Evolutionary conservation across 2,329 filamentous ascomycete genomes (phyloP), one percentile per base, ranked within the genome.

Genomic region (Alternaria triticina): DNA sequence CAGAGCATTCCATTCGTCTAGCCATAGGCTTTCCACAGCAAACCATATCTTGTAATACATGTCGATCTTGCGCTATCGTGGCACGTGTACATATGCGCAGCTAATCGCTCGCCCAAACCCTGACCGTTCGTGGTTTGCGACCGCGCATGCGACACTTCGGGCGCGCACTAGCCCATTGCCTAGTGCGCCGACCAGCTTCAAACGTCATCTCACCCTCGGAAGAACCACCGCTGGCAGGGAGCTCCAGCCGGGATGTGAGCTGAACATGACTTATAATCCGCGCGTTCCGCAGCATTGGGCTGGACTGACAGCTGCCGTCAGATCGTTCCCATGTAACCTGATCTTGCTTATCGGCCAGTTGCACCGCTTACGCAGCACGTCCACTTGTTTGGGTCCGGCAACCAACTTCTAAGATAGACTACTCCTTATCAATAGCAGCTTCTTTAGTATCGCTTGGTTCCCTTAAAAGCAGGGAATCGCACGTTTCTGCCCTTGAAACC

Each of bases 1-100:
- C 59, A 55, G 65, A 68, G 64, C 64, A 68, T 67, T 56, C 46
- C 62, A 72, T 67, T 68, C 59, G 66, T 67, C 70, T 67, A 64
- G 52, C 58, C 59, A 45, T 56, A 59, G 57, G 64, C 63, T 36
- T 46, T 57, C 49, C 30, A 61, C 62, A 62, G 57, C 65, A 64
- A 68, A 66, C 57, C 55, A 66, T 23, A 57, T 51, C 63, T 54
- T 64, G 58, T 54, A 61, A 54, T 50, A 54, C 50, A 56, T 64
- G 20, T 52, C 61, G 47, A 69, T 61, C 54, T 60, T 54, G 22
- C 44, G 23, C 43, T 25, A 50, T 49, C 57, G 25, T 60, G 55
- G 61, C 57, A 64, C 54, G 65, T 63, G 61, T 62, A 40, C 52
- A 47, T 57, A 54, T 36, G 50, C 52, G 58, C 62, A 56, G 52